Percentiles rank a stretch among this genome's conserved stretches.
phyloP scores from a whole-genome alignment of 1,284 basidiomycete species.

The Heliocybe sulcata region DNA sequence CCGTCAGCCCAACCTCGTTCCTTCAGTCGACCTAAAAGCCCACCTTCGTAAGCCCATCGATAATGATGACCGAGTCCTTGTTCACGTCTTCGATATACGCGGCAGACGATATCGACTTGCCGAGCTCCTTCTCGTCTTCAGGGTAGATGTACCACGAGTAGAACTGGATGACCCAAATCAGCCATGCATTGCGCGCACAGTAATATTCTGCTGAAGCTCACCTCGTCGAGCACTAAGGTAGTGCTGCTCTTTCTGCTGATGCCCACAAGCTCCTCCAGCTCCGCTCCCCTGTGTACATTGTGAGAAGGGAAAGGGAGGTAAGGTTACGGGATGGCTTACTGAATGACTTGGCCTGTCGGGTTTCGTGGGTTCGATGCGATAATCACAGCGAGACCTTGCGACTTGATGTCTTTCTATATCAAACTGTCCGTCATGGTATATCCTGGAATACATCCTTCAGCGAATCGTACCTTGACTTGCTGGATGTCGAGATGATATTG shows the following conservation, averaged over 20 bases:
- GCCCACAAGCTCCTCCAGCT: constrained; percentile 74
- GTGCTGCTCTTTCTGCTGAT: constrained; percentile 62
- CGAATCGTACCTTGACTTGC: constrained; percentile 46
- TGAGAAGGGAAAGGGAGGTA: constrained; percentile 7
- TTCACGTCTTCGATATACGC: constrained; percentile 84
- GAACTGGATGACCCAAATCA: constrained; percentile 42
- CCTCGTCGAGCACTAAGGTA: constrained; percentile 86
- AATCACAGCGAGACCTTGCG: constrained; percentile 80
- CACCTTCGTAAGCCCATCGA: constrained; percentile 92
- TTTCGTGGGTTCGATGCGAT: constrained; percentile 90
- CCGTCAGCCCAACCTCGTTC: background rate
- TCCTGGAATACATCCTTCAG: background rate
- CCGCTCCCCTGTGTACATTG: constrained; percentile 50
- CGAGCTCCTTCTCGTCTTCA: constrained; percentile 66
- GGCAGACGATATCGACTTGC: constrained; percentile 78
- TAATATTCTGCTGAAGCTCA: constrained; percentile 19
- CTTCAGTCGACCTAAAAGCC: constrained; percentile 5
- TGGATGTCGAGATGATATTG: constrained; percentile 71
- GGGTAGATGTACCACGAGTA: constrained; percentile 92
- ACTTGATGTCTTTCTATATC: constrained; percentile 63
- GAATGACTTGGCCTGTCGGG: constrained; percentile 79
- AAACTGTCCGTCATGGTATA: constrained; percentile 6
- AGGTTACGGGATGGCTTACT: constrained; percentile 18
- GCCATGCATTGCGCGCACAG: background rate
- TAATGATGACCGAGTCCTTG: constrained; percentile 75